Base-by-base conservation (phyloP, 2,329 filamentous ascomycete species). In the Neopestalotiopsis clavispora region DNA sequence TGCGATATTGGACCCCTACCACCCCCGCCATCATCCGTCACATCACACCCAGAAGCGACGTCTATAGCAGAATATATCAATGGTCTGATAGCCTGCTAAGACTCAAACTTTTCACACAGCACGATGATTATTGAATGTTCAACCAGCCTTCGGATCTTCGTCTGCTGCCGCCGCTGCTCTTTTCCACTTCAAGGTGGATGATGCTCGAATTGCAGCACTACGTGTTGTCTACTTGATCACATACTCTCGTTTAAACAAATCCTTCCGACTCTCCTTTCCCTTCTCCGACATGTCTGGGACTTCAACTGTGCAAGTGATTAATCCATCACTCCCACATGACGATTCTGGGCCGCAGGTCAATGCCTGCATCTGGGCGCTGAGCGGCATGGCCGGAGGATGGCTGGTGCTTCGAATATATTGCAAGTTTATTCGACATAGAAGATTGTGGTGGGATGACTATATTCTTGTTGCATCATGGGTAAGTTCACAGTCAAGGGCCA, bases 361-460 rank as follows among this genome's bases (percentile, higher is more conserved):
- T 49, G 34, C 52, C 13, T 49, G 34, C 45, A 38, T 66, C 13
- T 66, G 64, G 64, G 52, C 30, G n/a, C 64, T 66, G 23, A 66
- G 45, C 49, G 30, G 42, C n/a, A 42, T 66, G 64, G 64, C 64
- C 2, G 42, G n/a, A 5, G 64, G 45, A n/a, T 66, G 64, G 64
- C 38, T 74, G 45, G 64, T 58, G 30, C 60, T 73, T 2, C 69
- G 73, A 13, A 23, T 74, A 28, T 75, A 74, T 66, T 75, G 73
- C 69, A 79, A 79, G 63, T 28, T 73, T 23, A 45, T 69, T 4
- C 74, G 74, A 58, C 70, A 72, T 7, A 68, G 75, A 1, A 67
- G 69, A 9, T 40, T 80, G 7, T 78, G 77, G 76, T 76, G 75
- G 74, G 78, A 79, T 67, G 78, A 80, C 65, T 72, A 75, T 64